Percentiles rank a stretch among this genome's conserved stretches.
These are phyloP conservation scores for Hibiscus syriacus DNA, from an alignment of 345 rosid genomes.

Conservation along the genomic window DNA sequence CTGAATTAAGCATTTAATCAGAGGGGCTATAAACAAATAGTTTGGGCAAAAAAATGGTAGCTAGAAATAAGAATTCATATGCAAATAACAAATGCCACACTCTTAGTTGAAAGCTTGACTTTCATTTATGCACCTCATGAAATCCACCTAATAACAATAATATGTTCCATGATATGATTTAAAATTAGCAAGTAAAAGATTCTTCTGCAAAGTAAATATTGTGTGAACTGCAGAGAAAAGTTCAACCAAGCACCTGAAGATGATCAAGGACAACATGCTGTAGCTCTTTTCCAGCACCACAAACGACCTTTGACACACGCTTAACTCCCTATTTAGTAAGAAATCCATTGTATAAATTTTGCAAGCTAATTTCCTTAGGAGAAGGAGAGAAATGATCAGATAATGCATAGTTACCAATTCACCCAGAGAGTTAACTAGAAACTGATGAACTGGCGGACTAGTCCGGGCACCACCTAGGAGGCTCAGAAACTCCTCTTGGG, in stretches of 20 bases:
- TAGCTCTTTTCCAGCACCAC: conserved; percentile 92
- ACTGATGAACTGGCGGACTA: conserved; percentile 88
- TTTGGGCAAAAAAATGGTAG: not conserved
- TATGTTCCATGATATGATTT: not conserved
- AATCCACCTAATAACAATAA: conserved; percentile 8
- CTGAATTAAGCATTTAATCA: not conserved
- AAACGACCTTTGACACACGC: conserved; percentile 70
- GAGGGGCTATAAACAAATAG: not conserved
- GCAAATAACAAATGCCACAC: not conserved
- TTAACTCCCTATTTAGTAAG: conserved; percentile 61
- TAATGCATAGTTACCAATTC: conserved; percentile 56
- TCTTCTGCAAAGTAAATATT: not conserved
- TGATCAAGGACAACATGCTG: conserved; percentile 76
- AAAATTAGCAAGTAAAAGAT: not conserved
- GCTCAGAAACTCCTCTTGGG: conserved; percentile 92
- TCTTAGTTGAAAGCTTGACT: not conserved
- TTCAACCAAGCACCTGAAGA: conserved; percentile 56
- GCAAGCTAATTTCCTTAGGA: conserved; percentile 6
- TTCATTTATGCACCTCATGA: not conserved
- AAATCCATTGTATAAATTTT: conserved; percentile 13
- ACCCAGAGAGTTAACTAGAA: conserved; percentile 75
- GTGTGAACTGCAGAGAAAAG: conserved; percentile 11
- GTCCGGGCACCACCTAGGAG: conserved; percentile 83
- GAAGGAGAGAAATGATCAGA: conserved; percentile 7
- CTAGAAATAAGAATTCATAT: not conserved